Conservation (phyloP, 1,284 basidiomycete species). For the Rhizopogon hawkerae region DNA sequence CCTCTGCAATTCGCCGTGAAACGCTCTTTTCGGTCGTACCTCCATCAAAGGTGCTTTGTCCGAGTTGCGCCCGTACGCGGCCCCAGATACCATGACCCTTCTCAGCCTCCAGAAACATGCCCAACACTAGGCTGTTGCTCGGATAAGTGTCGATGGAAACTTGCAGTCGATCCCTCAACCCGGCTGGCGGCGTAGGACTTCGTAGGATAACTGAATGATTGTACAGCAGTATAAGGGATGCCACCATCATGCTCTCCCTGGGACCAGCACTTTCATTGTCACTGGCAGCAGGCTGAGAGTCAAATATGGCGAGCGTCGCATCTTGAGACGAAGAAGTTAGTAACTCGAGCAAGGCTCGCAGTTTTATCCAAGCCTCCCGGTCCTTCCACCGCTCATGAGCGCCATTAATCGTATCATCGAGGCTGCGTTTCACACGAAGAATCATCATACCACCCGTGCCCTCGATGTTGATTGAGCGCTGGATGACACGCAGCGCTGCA, state of each 20-base stretch:
- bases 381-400: slow-evolving; percentile 40
- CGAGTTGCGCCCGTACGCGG: slow-evolving; percentile 46
- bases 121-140: slow-evolving; percentile 67
- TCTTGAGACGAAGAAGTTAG: slow-evolving; percentile 38
- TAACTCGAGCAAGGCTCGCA: slow-evolving; percentile 58
- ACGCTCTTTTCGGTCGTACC: slow-evolving; percentile 45
- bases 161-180: slow-evolving; percentile 53
- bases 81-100: slow-evolving; percentile 71
- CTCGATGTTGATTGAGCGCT: slow-evolving; percentile 46
- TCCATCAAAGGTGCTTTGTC: slow-evolving; percentile 29
- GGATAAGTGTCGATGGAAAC: slow-evolving; percentile 53
- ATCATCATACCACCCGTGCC: slow-evolving; percentile 44
- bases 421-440: slow-evolving; percentile 49
- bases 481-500: slow-evolving; percentile 43
- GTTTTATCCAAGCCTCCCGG: slow-evolving; percentile 52
- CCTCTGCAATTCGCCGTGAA: slow-evolving; percentile 50
- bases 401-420: slow-evolving; percentile 40
- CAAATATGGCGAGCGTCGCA: slow-evolving; percentile 40
- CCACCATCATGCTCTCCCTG: slow-evolving; percentile 55
- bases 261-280: slow-evolving; percentile 10
- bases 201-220: slow-evolving; percentile 48
- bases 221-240: slow-evolving; percentile 55
- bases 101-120: slow-evolving; percentile 71
- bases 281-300: slow-evolving; percentile 31
- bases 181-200: slow-evolving; percentile 48